These are phyloP conservation scores for Plasmodium reichenowi DNA, from an alignment of 169 alveolate genomes.

Conservation along the genomic window DNA sequence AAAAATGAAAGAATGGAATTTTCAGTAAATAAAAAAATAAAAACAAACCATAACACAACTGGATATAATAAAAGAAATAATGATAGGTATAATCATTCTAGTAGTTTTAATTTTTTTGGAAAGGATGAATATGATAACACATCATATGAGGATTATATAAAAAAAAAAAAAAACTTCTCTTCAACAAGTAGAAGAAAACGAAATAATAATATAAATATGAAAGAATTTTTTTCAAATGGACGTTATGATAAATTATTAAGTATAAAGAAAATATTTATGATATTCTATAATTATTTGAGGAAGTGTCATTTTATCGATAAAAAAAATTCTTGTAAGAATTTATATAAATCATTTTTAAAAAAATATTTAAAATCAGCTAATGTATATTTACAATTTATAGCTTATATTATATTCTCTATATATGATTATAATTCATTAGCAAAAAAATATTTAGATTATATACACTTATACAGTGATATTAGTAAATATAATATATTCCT, in stretches of 20 bases:
- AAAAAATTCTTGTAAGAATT: conserved; percentile 22
- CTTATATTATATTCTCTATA: conserved; percentile 46
- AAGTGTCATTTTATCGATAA: conserved; percentile 22
- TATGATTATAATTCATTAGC: conserved; percentile 48
- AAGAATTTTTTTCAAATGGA: not conserved
- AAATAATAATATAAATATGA: not conserved
- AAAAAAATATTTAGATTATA: conserved; percentile 37
- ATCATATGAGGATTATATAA: too few relatives aligned
- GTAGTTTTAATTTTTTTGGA: not conserved
- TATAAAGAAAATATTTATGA: conserved; percentile 32
- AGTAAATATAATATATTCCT: conserved; percentile 43
- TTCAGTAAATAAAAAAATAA: conserved; percentile 20
- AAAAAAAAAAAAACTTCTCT: too few relatives aligned
- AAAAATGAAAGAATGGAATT: not conserved
- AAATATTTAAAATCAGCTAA: conserved; percentile 58
- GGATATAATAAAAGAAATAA: not conserved
- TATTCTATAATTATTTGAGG: conserved; percentile 44
- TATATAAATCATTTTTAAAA: conserved; percentile 36
- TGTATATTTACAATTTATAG: conserved; percentile 48
- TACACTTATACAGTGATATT: conserved; percentile 54
- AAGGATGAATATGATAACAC: not conserved
- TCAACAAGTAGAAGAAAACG: not conserved
- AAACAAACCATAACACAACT: conserved; percentile 21
- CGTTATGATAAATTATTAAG: conserved; percentile 4
- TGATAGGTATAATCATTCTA: not conserved